phyloP scores from a whole-genome alignment of 345 rosid species.

The Hirschfeldia incana region DNA sequence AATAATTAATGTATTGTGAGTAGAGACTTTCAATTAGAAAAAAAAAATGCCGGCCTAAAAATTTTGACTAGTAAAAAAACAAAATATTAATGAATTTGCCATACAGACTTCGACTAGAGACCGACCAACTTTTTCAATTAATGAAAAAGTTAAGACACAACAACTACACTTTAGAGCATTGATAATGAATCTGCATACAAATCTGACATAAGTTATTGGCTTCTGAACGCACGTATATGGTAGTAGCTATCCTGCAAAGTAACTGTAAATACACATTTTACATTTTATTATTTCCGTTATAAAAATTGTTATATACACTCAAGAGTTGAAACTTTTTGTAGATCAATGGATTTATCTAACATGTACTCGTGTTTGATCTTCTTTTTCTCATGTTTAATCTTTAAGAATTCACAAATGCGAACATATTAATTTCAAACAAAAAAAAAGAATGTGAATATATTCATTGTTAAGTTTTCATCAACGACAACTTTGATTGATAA shows the following conservation, averaged over 20 bases:
- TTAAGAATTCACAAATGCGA: too few species aligned
- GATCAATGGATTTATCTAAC: too few species aligned
- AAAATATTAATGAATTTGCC: not conserved
- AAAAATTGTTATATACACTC: too few species aligned
- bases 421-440: too few species aligned
- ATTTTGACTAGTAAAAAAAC: not conserved
- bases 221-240: not conserved
- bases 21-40: not conserved
- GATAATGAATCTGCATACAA: not conserved
- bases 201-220: not conserved
- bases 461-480: not conserved
- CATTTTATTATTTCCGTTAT: too few species aligned
- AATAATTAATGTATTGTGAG: not conserved
- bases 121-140: constrained; percentile 7
- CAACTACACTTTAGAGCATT: constrained; percentile 25
- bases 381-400: too few species aligned
- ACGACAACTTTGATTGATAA: not conserved
- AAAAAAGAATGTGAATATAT: too few species aligned
- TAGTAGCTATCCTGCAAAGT: too few species aligned
- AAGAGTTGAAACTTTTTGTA: not conserved
- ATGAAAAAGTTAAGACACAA: constrained; percentile 18
- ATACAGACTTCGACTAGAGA: not conserved
- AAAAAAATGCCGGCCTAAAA: not conserved
- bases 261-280: too few species aligned
- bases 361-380: too few species aligned